Evolutionary conservation across 768 basidiomycete genomes (phyloP).

Genomic region (Russula brevipes): DNA sequence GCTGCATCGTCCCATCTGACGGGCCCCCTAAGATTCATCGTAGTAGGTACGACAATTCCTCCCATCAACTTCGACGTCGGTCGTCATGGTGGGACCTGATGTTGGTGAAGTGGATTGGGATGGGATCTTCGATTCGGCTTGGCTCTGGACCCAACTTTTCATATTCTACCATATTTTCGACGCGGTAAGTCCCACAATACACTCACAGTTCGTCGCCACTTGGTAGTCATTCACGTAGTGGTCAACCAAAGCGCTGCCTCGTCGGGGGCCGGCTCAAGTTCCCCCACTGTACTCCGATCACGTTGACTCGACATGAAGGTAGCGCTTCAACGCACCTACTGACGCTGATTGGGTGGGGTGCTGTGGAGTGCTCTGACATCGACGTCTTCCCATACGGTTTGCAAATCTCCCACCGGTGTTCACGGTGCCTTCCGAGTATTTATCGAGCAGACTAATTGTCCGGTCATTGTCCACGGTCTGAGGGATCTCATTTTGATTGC

Average conservation of each 20-base stretch:
- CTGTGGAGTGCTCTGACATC: constrained; percentile 50
- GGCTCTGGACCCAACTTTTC: constrained; percentile 65
- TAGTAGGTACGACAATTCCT: too few species aligned
- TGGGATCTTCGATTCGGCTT: constrained; percentile 59
- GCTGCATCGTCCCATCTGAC: too few species aligned
- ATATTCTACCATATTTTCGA: constrained; percentile 74
- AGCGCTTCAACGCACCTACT: constrained; percentile 63
- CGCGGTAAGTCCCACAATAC: constrained; percentile 35
- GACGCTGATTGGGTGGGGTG: constrained; percentile 46
- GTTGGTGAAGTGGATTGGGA: constrained; percentile 44
- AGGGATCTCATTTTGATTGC: constrained; percentile 71
- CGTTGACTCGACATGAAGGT: constrained; percentile 52
- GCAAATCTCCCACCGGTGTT: constrained; percentile 56
- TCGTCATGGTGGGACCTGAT: too few species aligned
- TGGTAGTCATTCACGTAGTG: neutral
- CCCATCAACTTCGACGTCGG: too few species aligned
- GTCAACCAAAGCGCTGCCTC: neutral
- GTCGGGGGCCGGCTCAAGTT: constrained; percentile 50
- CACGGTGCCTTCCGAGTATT: constrained; percentile 61
- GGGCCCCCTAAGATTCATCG: too few species aligned
- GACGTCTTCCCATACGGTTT: constrained; percentile 58
- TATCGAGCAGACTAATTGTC: constrained; percentile 67
- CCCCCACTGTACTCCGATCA: constrained; percentile 65
- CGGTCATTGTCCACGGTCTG: constrained; percentile 66
- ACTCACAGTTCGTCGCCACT: neutral